Evolutionary conservation across 2,329 filamentous ascomycete species (phyloP).

Genomic region (Colletotrichum australisinense): DNA sequence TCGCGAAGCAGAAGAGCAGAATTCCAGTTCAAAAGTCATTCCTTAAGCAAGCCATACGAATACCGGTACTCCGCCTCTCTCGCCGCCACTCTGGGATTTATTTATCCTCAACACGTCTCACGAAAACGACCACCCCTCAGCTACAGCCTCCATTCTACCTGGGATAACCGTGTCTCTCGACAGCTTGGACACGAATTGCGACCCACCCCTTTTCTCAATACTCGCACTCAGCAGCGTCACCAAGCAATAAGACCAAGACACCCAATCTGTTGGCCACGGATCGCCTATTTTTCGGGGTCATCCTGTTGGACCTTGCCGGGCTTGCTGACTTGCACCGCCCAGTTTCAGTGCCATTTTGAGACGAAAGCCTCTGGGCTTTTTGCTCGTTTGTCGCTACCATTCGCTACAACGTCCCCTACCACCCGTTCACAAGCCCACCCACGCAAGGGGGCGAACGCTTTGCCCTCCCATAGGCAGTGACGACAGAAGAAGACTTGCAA

Average conservation of each 20-base stretch:
- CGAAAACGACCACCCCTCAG: not conserved
- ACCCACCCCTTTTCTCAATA: constrained; percentile 18
- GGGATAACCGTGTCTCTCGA: constrained; percentile 33
- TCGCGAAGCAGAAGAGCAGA: not conserved
- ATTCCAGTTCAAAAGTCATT: constrained; percentile 9
- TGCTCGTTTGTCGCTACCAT: constrained; percentile 14
- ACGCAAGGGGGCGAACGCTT: constrained; percentile 25
- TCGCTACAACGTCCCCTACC: constrained; percentile 17
- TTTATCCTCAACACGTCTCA: constrained; percentile 15
- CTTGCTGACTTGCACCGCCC: constrained; percentile 36
- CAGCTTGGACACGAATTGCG: constrained; percentile 6
- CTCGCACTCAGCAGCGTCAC: constrained; percentile 11
- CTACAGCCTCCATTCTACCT: constrained; percentile 6
- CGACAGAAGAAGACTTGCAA: constrained; percentile 4
- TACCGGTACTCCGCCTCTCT: constrained; percentile 17
- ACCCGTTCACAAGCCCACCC: constrained; percentile 1
- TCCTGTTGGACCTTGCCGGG: constrained; percentile 19
- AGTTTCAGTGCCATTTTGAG: constrained; percentile 36
- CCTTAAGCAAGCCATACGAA: constrained; percentile 6
- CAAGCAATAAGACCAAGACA: not conserved
- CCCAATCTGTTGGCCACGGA: constrained; percentile 24
- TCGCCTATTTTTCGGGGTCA: constrained; percentile 19
- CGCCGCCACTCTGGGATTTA: constrained; percentile 6
- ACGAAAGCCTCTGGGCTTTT: constrained; percentile 30
- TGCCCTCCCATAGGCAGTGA: constrained; percentile 12